phyloP scores from a whole-genome alignment of 2,329 filamentous ascomycete species.

The Colletotrichum acutatum region DNA sequence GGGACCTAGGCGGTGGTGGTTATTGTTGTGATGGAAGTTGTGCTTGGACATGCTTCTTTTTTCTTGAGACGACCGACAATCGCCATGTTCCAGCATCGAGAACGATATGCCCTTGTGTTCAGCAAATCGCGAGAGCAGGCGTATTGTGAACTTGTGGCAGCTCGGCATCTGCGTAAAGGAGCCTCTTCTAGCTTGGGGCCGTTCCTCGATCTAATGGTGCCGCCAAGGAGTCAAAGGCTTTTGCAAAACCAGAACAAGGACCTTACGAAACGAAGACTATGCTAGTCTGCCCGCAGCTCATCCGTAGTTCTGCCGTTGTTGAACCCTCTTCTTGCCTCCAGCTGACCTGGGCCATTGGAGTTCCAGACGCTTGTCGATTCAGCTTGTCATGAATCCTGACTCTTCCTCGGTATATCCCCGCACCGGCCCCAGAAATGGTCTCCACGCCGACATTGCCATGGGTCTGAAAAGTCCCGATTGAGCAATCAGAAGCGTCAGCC shows the following conservation, averaged over 20 bases:
- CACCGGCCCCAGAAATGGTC: slow-evolving; percentile 11
- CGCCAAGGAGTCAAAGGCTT: not conserved
- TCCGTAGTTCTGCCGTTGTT: not conserved
- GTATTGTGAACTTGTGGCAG: not conserved
- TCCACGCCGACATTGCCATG: slow-evolving; percentile 11
- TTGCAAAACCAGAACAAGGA: not conserved
- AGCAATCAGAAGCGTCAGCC: slow-evolving; percentile 26
- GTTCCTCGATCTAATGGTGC: not conserved
- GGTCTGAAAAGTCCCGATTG: slow-evolving; percentile 9
- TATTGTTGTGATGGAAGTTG: not conserved
- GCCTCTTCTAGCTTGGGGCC: not conserved
- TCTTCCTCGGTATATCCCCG: slow-evolving; percentile 2
- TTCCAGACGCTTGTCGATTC: not conserved
- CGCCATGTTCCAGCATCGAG: not conserved
- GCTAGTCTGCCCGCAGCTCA: not conserved
- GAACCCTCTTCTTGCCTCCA: not conserved
- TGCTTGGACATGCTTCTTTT: not conserved
- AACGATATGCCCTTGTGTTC: not conserved
- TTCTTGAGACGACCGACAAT: not conserved
- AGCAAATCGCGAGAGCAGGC: too few relatives aligned
- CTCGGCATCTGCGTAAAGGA: not conserved
- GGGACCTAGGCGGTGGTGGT: not conserved
- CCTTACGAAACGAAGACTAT: not conserved
- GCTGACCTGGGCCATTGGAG: not conserved
- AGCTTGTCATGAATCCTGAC: not conserved